Evolutionary conservation across 108 stramenopile species (phyloP).

Genomic region (Nitzschia putrida): DNA sequence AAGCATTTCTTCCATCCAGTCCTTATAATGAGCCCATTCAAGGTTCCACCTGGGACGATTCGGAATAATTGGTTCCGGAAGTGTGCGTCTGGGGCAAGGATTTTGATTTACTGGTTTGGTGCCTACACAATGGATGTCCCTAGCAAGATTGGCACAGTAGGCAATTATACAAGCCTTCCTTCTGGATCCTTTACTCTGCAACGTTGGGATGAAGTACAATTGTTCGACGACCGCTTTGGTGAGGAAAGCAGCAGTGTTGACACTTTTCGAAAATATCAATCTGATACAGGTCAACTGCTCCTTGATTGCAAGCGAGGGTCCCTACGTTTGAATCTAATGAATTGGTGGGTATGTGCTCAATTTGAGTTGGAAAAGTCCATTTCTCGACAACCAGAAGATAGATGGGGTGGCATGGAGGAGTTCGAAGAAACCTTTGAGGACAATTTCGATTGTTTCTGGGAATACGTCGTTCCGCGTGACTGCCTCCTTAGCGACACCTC

Average conservation of each 20-base stretch:
- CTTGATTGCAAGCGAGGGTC: not conserved
- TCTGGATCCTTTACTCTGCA: no score
- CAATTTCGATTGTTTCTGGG: constrained; percentile 15
- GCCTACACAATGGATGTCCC: not conserved
- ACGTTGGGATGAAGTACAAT: not conserved
- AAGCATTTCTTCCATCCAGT: constrained; percentile 5
- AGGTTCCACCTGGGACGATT: not conserved
- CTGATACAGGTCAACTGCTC: not conserved
- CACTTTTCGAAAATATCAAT: not conserved
- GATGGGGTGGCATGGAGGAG: constrained; percentile 23
- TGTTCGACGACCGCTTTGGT: not conserved
- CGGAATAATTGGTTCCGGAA: constrained; percentile 14
- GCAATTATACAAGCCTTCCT: no score
- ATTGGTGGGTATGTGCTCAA: constrained; percentile 7
- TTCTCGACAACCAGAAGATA: constrained; percentile 1
- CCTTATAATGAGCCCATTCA: constrained; percentile 8
- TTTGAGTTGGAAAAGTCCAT: constrained; percentile 2
- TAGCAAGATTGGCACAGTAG: constrained; percentile 1
- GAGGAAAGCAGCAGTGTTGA: not conserved
- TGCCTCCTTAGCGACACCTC: no score
- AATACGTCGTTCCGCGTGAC: not conserved
- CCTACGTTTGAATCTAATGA: not conserved
- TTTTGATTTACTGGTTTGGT: constrained; percentile 19
- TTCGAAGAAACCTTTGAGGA: constrained; percentile 18
- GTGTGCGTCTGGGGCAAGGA: not conserved